Conservation (phyloP, 1,284 basidiomycete species). For the Trametes hirsuta region DNA sequence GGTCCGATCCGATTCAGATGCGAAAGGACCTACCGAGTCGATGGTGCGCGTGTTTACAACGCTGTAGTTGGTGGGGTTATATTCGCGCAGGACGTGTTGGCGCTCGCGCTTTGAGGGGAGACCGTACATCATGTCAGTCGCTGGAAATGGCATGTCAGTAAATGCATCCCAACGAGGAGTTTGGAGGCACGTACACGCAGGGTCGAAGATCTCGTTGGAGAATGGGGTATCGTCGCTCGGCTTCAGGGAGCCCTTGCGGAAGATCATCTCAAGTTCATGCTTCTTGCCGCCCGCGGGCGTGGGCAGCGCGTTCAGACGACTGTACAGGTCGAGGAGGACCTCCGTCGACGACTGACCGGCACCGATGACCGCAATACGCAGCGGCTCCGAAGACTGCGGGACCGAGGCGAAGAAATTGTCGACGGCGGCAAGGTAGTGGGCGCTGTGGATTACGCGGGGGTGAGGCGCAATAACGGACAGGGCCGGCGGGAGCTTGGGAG, state of each 20-base stretch:
- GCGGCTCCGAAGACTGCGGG: constrained; percentile 32
- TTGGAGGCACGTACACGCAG: constrained; percentile 42
- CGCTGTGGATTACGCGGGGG: constrained; percentile 48
- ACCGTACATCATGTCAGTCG: constrained; percentile 45
- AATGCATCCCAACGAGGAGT: neutral
- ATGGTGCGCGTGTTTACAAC: constrained; percentile 55
- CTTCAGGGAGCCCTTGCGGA: constrained; percentile 55
- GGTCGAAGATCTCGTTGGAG: constrained; percentile 63
- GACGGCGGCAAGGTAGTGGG: constrained; percentile 47
- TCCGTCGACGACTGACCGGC: constrained; percentile 60
- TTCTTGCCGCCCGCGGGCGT: constrained; percentile 19
- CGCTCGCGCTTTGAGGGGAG: constrained; percentile 42
- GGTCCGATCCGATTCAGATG: neutral
- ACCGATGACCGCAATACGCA: constrained; percentile 56
- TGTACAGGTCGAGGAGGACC: constrained; percentile 53
- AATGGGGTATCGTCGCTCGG: constrained; percentile 63
- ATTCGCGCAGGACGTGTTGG: constrained; percentile 45
- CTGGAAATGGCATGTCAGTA: constrained; percentile 30
- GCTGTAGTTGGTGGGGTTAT: constrained; percentile 58
- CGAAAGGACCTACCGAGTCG: constrained; percentile 39
- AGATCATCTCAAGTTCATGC: constrained; percentile 56
- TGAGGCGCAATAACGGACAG: constrained; percentile 39
- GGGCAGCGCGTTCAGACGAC: constrained; percentile 41
- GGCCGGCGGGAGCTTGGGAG: constrained; percentile 46
- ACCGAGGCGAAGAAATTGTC: constrained; percentile 38